phyloP scores from a whole-genome alignment of 2,329 filamentous ascomycete genomes.

The Periconia sp. region DNA sequence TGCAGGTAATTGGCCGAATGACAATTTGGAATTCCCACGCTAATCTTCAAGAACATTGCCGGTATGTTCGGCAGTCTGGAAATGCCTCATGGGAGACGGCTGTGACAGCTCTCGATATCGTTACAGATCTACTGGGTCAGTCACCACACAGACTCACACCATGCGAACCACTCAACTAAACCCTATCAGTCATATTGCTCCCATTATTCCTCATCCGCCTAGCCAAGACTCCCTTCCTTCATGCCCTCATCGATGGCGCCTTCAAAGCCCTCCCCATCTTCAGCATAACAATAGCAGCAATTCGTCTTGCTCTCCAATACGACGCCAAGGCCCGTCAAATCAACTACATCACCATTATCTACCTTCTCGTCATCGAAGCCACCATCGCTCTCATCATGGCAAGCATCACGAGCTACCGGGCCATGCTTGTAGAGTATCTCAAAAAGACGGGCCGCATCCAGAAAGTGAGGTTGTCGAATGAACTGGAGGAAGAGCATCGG shows the following conservation, averaged over 20 bases:
- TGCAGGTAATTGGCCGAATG: neutral
- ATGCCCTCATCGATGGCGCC: constrained; percentile 13
- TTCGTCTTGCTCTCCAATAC: constrained; percentile 14
- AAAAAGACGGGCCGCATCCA: neutral
- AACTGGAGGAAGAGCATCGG: neutral
- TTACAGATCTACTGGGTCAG: constrained; percentile 16
- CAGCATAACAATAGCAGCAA: constrained; percentile 12
- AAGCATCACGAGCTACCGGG: constrained; percentile 17
- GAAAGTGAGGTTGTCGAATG: neutral
- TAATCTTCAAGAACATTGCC: constrained; percentile 12
- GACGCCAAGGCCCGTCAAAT: constrained; percentile 6
- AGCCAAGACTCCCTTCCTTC: constrained; percentile 13
- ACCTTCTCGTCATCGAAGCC: constrained; percentile 14
- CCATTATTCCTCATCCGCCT: constrained; percentile 15
- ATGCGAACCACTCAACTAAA: neutral
- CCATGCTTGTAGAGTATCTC: constrained; percentile 3
- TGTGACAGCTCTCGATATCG: constrained; percentile 14
- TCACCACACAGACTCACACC: neutral
- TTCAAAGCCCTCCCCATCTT: constrained; percentile 19
- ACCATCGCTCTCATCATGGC: constrained; percentile 14
- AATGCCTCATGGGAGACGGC: constrained; percentile 10
- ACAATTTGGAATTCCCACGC: neutral
- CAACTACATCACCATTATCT: constrained; percentile 11
- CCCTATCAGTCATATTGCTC: constrained; percentile 14
- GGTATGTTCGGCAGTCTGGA: constrained; percentile 6